Evolutionary conservation across 768 basidiomycete species (phyloP), one percentile per base, ranked within the genome.

Genomic region (Candolleomyces aberdarensis): DNA sequence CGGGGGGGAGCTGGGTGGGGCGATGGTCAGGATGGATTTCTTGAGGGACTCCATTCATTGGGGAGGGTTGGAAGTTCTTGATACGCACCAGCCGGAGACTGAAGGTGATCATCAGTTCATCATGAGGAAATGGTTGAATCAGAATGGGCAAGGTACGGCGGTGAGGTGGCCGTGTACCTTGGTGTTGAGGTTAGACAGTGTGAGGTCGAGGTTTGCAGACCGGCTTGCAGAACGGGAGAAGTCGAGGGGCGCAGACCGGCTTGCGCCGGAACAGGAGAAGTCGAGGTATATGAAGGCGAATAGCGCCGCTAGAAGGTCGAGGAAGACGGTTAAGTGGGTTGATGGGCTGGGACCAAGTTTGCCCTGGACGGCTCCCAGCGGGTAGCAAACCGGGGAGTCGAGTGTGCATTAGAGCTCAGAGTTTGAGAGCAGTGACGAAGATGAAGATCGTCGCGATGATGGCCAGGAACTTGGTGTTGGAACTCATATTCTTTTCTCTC

Each of bases 1-100:
- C 1, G 91, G 91, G 0, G 91, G 89, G 0, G 72, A 73, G 46
- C 78, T 92, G 4, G 84, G 83, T 9, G 77, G 81, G 53, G 85
- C 85, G 9, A 77, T 92, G 70, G 82, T 84, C 63, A 74, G 86
- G 57, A 73, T 88, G 56, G 91, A 93, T 67, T 92, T 83, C 76
- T 75, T 93, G 39, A 78, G 83, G 8, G 70, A 75, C 51, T 69
- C 81, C 56, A 83, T 84, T 36, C 79, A 83, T 72, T 92, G 83
- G 64, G 89, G 85, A 1, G 91, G 91, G 11, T 70, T 92, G 39
- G 74, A 73, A 58, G 22, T 67, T 17, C 81, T 85, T 66, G 80
- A 83, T 10, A 57, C 69, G 9, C 65, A 51, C 14, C 22, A 26
- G 26, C 26, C 26, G 26, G 26, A 26, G 26, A 26, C 43, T 41